A percentile compares a stretch with the other conserved stretches of the same genome.
These are phyloP conservation scores for Paraglomus brasilianum DNA, from an alignment of 192 early-diverging fungal species.

Conservation along the genomic window DNA sequence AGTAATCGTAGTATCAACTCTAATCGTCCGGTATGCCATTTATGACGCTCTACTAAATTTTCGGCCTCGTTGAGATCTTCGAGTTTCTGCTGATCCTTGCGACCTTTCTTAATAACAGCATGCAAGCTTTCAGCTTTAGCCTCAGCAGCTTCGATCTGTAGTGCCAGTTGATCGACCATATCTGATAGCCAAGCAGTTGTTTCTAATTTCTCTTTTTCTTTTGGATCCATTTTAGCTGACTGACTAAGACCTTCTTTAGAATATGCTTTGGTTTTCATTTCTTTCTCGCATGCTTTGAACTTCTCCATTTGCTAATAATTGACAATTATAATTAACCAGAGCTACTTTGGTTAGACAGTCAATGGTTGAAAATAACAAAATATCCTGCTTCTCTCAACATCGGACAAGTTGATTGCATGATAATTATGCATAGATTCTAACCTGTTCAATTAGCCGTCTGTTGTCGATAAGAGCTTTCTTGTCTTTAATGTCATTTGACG, in stretches of 20 bases:
- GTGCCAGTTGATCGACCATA: slow-evolving; percentile 76
- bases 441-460: slow-evolving; percentile 89
- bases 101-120: slow-evolving; percentile 68
- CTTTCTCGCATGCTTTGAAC: slow-evolving; percentile 97
- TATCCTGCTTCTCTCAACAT: not conserved
- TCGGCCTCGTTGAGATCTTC: slow-evolving; percentile 75
- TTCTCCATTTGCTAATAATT: slow-evolving; percentile 89
- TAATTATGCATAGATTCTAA: slow-evolving; percentile 33
- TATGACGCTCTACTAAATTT: slow-evolving; percentile 82
- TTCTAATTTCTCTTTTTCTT: slow-evolving; percentile 89
- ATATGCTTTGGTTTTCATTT: slow-evolving; percentile 98
- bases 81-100: slow-evolving; percentile 73
- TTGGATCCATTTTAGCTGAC: slow-evolving; percentile 84
- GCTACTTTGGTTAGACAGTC: slow-evolving; percentile 11
- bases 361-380: not conserved
- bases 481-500: slow-evolving; percentile 96
- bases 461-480: slow-evolving; percentile 87
- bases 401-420: no score
- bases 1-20: slow-evolving; percentile 92
- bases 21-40: slow-evolving; percentile 85
- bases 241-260: slow-evolving; percentile 91
- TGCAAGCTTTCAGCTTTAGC: slow-evolving; percentile 80
- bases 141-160: slow-evolving; percentile 93
- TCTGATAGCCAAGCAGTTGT: slow-evolving; percentile 81
- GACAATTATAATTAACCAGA: not conserved